These are phyloP conservation scores for Ajuga reptans DNA, from an alignment of 305 asterid genomes.

Conservation along the genomic window DNA sequence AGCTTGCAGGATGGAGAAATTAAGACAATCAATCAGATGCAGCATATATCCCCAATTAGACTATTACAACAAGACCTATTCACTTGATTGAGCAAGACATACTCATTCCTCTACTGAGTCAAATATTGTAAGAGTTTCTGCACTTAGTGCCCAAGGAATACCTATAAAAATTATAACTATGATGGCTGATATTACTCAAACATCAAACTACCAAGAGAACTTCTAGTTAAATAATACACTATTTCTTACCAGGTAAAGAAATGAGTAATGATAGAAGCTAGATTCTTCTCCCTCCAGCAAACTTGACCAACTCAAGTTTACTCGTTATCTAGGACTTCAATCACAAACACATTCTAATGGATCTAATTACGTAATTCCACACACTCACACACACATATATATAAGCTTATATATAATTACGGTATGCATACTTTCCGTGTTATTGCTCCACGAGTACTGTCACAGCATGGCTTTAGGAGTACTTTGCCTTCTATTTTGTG, in stretches of 20 bases:
- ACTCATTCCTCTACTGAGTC: background rate
- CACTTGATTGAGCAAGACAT: background rate
- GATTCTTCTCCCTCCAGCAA: background rate
- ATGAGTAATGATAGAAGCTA: background rate
- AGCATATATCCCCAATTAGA: background rate
- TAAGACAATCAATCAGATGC: background rate
- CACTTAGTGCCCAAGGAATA: too few species aligned
- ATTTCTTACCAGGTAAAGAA: background rate
- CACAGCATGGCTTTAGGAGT: too few species aligned
- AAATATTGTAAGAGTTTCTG: background rate
- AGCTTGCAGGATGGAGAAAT: background rate
- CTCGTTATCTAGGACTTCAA: too few species aligned
- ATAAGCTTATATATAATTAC: too few species aligned
- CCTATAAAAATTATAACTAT: too few species aligned
- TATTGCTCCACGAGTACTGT: too few species aligned
- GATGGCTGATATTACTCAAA: conserved; percentile 4
- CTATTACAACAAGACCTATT: background rate
- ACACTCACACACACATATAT: too few species aligned
- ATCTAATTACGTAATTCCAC: too few species aligned
- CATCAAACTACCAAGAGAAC: background rate
- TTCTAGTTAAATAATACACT: background rate
- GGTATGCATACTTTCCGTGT: too few species aligned
- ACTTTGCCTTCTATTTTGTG: too few species aligned
- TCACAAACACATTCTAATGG: too few species aligned
- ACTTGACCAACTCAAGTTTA: background rate